phyloP scores from a whole-genome alignment of 2,329 filamentous ascomycete species.

The Pseudogymnoascus sp. region DNA sequence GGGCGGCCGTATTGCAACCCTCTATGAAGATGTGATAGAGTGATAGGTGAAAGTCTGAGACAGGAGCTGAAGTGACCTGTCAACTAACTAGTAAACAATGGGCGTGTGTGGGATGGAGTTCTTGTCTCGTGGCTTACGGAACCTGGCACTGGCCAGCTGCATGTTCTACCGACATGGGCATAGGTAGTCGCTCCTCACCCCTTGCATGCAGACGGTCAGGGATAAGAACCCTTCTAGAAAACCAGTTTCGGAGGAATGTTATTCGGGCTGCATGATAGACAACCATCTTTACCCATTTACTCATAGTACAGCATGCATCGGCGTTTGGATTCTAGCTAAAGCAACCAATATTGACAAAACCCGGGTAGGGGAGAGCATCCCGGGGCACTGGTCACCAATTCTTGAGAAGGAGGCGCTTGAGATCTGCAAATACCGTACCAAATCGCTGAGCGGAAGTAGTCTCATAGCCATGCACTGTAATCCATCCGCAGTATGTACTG shows the following conservation, averaged over 20 bases:
- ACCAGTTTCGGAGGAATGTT: background rate
- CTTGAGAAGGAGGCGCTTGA: background rate
- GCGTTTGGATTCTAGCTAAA: background rate
- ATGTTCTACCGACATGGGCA: conserved; percentile 2
- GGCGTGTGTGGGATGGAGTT: background rate
- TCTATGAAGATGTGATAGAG: background rate
- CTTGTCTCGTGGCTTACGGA: conserved; percentile 1
- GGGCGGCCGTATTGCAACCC: background rate
- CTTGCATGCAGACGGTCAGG: background rate
- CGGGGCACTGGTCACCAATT: background rate
- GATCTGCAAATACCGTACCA: background rate
- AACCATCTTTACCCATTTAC: background rate
- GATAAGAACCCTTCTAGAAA: background rate
- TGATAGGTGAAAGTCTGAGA: background rate
- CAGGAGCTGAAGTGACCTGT: conserved; percentile 1
- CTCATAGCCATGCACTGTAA: background rate
- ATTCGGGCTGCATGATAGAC: background rate
- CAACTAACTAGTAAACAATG: background rate
- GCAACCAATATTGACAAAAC: background rate
- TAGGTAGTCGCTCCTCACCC: background rate
- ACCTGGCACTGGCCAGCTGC: background rate
- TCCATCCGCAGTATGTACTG: background rate
- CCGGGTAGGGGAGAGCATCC: background rate
- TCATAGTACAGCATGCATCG: background rate
- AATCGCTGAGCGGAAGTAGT: background rate